Percentiles rank a stretch among this genome's conserved stretches.
Evolutionary conservation across 2,329 filamentous ascomycete species (phyloP).

Genomic region (Cladobotryum mycophilum): DNA sequence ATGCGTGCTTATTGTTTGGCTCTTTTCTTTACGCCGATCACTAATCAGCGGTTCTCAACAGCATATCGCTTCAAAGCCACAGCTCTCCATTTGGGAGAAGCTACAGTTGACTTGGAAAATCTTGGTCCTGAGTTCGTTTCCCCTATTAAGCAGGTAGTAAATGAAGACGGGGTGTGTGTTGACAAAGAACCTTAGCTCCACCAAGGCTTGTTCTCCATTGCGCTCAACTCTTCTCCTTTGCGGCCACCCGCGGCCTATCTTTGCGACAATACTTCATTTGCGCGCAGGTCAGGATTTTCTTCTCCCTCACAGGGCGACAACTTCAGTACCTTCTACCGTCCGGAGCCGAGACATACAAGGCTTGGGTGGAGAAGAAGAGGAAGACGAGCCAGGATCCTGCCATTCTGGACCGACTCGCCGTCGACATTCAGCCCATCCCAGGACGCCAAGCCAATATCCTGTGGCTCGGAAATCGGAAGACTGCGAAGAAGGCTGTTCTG

Average conservation of each 20-base stretch:
- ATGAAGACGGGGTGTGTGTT: not conserved
- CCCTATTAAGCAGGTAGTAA: not conserved
- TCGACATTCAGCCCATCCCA: conserved; percentile 16
- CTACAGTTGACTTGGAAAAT: conserved; percentile 11
- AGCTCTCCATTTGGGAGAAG: conserved; percentile 16
- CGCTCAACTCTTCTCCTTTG: conserved; percentile 12
- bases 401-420: conserved; percentile 12
- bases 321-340: conserved; percentile 17
- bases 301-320: conserved; percentile 17
- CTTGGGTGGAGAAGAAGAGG: conserved; percentile 18
- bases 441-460: conserved; percentile 16
- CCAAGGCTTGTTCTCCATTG: conserved; percentile 9
- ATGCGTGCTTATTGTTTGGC: too few species aligned
- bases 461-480: conserved; percentile 23
- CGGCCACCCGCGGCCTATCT: conserved; percentile 14
- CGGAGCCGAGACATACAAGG: conserved; percentile 16
- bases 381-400: conserved; percentile 5
- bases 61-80: conserved; percentile 13
- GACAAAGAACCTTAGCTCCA: conserved; percentile 10
- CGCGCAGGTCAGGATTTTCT: conserved; percentile 14
- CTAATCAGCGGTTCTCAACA: not conserved
- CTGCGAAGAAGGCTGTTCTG: conserved; percentile 23
- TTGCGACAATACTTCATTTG: conserved; percentile 12
- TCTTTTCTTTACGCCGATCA: too few species aligned
- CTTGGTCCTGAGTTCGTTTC: conserved; percentile 13